Percentiles rank a stretch among this genome's conserved stretches.
Evolutionary conservation across 768 basidiomycete species (phyloP).

Genomic region (Strobilomyces confusus): DNA sequence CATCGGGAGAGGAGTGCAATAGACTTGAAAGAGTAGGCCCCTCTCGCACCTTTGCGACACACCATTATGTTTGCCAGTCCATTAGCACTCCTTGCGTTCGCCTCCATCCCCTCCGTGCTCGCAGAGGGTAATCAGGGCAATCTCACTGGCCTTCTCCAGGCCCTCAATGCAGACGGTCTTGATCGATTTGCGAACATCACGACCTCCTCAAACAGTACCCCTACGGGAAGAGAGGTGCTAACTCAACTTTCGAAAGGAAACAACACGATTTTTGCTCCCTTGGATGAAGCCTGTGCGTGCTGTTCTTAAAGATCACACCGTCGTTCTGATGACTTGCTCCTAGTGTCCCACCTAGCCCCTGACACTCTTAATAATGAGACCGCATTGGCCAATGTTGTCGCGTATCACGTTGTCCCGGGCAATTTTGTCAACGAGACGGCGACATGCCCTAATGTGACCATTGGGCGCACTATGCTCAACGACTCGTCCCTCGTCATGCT

Average conservation of each 20-base stretch:
- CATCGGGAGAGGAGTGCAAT: constrained; percentile 8
- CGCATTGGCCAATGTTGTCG: constrained; percentile 43
- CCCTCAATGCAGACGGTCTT: constrained; percentile 39
- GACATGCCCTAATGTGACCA: constrained; percentile 52
- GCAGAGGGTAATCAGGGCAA: constrained; percentile 25
- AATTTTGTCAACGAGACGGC: constrained; percentile 43
- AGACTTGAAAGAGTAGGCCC: neutral
- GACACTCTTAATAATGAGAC: constrained; percentile 29
- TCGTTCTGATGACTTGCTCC: constrained; percentile 2
- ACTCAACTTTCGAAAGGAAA: constrained; percentile 39
- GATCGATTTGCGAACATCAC: constrained; percentile 40
- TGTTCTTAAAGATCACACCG: neutral
- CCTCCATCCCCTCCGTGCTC: constrained; percentile 25
- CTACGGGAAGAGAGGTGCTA: constrained; percentile 42
- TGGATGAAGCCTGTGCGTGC: constrained; percentile 52
- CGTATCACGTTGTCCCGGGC: constrained; percentile 57
- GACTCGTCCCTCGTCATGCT: constrained; percentile 45
- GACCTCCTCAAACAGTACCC: constrained; percentile 40
- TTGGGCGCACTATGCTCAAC: constrained; percentile 62
- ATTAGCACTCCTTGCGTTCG: constrained; percentile 9
- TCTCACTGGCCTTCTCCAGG: constrained; percentile 32
- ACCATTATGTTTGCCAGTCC: constrained; percentile 18
- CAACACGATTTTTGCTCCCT: constrained; percentile 56
- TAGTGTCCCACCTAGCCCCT: constrained; percentile 7
- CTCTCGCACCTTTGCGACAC: neutral